Evolutionary conservation across 305 asterid genomes (phyloP).

Genomic region (Fraxinus nigra): DNA sequence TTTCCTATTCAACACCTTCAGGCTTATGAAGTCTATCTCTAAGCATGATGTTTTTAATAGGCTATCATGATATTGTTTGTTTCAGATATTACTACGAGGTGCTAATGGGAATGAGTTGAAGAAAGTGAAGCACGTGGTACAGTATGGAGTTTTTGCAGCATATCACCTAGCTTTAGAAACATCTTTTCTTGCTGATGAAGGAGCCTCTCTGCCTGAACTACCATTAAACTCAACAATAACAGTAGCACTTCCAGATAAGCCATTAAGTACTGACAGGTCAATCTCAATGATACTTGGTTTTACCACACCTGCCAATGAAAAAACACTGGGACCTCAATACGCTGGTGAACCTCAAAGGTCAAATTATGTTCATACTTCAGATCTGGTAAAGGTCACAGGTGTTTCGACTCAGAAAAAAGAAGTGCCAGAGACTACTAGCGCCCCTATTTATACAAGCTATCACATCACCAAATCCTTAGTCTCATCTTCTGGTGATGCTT

Average conservation of each 20-base stretch:
- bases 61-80: slow-evolving; percentile 29
- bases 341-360: slow-evolving; percentile 53
- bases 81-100: slow-evolving; percentile 89
- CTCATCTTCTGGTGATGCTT: slow-evolving; percentile 37
- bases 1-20: background rate
- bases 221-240: slow-evolving; percentile 68
- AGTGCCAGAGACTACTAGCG: slow-evolving; percentile 25
- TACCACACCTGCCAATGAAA: slow-evolving; percentile 42
- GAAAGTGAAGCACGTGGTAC: slow-evolving; percentile 93
- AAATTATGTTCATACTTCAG: slow-evolving; percentile 51
- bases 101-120: slow-evolving; percentile 87
- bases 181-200: slow-evolving; percentile 98
- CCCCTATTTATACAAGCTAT: slow-evolving; percentile 34
- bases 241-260: slow-evolving; percentile 77
- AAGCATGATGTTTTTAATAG: slow-evolving; percentile 6
- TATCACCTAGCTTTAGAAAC: slow-evolving; percentile 97
- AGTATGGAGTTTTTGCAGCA: slow-evolving; percentile 95
- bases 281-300: slow-evolving; percentile 75
- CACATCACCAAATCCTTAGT: slow-evolving; percentile 32
- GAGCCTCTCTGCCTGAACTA: slow-evolving; percentile 85
- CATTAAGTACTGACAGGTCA: slow-evolving; percentile 62
- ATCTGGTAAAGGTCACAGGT: slow-evolving; percentile 36
- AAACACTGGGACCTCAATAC: slow-evolving; percentile 41
- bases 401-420: slow-evolving; percentile 36
- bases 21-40: slow-evolving; percentile 9